Conservation (phyloP, 2,329 filamentous ascomycete genomes). For the Niveomyces coronatus region DNA sequence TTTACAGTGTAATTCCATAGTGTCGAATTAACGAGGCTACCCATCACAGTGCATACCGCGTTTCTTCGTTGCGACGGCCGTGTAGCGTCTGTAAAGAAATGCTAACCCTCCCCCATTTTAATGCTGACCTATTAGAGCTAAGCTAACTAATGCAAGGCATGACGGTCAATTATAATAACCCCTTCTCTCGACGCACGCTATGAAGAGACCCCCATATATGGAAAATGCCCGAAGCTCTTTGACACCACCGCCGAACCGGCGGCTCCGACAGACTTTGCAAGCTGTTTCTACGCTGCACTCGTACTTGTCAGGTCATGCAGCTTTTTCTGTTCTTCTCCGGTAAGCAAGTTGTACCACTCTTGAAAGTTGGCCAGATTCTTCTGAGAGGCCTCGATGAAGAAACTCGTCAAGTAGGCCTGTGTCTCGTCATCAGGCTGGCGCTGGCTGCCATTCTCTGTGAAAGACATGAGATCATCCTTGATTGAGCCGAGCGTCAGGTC, state of each 20-base stretch:
- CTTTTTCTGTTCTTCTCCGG: conserved; percentile 46
- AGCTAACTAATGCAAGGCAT: too few relatives aligned
- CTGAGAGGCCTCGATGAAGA: conserved; percentile 56
- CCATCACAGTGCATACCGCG: too few relatives aligned
- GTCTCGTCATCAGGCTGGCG: conserved; percentile 83
- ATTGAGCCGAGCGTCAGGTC: conserved; percentile 63
- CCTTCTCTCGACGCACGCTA: too few relatives aligned
- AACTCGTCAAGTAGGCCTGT: conserved; percentile 70
- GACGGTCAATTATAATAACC: too few relatives aligned
- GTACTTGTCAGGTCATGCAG: conserved; percentile 39
- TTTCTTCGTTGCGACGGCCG: too few relatives aligned
- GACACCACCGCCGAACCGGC: neutral
- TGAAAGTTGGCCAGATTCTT: conserved; percentile 47
- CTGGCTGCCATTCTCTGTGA: conserved; percentile 46
- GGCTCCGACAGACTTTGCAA: neutral
- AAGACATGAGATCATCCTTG: conserved; percentile 73
- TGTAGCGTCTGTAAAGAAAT: too few relatives aligned
- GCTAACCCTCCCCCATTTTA: too few relatives aligned
- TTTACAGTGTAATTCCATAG: too few relatives aligned
- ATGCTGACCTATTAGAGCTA: too few relatives aligned
- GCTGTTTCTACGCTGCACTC: conserved; percentile 20
- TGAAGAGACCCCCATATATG: neutral
- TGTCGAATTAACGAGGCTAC: too few relatives aligned
- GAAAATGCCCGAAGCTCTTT: neutral
- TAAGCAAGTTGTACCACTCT: conserved; percentile 45